Conservation (phyloP, 371 early-diverging fungal genomes). For the Mortierella sp. region DNA sequence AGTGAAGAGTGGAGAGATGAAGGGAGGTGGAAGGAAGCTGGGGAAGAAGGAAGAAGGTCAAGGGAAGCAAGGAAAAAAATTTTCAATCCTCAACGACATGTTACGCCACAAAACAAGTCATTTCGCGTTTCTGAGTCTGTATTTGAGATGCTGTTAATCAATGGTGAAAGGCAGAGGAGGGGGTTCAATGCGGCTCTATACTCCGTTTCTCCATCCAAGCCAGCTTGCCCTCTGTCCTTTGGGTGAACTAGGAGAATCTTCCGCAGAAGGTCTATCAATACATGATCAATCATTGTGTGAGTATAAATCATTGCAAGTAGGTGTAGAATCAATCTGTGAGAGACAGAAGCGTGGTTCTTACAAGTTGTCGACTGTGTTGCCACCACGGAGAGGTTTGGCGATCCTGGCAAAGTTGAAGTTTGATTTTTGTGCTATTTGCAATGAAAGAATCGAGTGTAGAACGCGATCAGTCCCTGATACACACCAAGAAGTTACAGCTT, state of each 20-base stretch:
- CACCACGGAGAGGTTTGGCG: constrained; percentile 94
- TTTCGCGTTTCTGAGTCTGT: too few relatives aligned
- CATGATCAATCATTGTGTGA: too few relatives aligned
- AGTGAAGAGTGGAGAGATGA: too few relatives aligned
- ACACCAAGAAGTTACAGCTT: neutral
- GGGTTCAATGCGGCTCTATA: constrained; percentile 3
- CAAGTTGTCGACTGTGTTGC: constrained; percentile 46
- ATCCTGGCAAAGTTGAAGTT: constrained; percentile 86
- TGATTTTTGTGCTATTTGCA: constrained; percentile 60
- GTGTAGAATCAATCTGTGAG: neutral
- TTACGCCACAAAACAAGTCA: too few relatives aligned
- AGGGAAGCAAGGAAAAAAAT: too few relatives aligned
- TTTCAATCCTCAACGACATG: too few relatives aligned
- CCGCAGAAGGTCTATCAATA: constrained; percentile 6
- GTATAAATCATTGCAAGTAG: too few relatives aligned
- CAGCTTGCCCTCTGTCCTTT: constrained; percentile 48
- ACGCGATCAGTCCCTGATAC: neutral
- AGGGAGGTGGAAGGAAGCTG: too few relatives aligned
- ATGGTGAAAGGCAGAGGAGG: constrained; percentile 5
- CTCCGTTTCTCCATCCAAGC: constrained; percentile 32
- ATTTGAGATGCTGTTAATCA: too few relatives aligned
- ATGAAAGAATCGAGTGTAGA: neutral
- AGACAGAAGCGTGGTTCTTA: constrained; percentile 2
- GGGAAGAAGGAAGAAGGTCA: too few relatives aligned
- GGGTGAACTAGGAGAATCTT: constrained; percentile 48